phyloP scores from a whole-genome alignment of 768 basidiomycete species.

The Suillus lakei region DNA sequence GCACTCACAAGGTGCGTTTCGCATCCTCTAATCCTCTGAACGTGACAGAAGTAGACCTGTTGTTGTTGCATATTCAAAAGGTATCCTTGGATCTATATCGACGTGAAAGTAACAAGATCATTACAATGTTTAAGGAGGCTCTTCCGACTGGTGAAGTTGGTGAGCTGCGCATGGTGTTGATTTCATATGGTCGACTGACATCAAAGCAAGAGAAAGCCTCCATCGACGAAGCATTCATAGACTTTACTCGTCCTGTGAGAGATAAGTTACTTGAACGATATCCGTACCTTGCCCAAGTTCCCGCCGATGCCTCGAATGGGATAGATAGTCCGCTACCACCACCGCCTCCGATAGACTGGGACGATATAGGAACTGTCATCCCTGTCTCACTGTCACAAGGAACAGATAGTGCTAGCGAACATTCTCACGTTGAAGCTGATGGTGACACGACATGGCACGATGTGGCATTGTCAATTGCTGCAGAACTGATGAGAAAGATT shows the following conservation, averaged over 20 bases:
- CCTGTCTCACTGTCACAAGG: constrained; percentile 48
- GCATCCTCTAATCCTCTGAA: not conserved
- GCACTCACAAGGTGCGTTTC: constrained; percentile 83
- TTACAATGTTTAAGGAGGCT: constrained; percentile 79
- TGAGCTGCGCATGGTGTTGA: constrained; percentile 34
- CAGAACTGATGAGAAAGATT: constrained; percentile 81
- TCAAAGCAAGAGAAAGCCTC: constrained; percentile 84
- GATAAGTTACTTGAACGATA: constrained; percentile 73
- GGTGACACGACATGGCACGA: constrained; percentile 81
- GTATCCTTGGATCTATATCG: constrained; percentile 94
- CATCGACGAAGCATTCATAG: constrained; percentile 96
- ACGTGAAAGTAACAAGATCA: constrained; percentile 87
- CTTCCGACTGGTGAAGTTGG: constrained; percentile 84
- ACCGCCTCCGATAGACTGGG: constrained; percentile 70
- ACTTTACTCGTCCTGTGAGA: constrained; percentile 84
- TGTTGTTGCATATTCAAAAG: constrained; percentile 46
- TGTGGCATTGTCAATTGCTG: constrained; percentile 86
- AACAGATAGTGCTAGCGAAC: constrained; percentile 22
- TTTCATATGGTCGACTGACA: constrained; percentile 4
- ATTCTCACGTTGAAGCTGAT: constrained; percentile 34
- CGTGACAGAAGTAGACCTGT: constrained; percentile 4
- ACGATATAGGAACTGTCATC: constrained; percentile 61
- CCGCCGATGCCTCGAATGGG: constrained; percentile 68
- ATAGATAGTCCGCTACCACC: constrained; percentile 79
- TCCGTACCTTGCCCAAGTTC: constrained; percentile 75